Conservation (phyloP, 495 filamentous ascomycete species). For the Penicillium egyptiacum region DNA sequence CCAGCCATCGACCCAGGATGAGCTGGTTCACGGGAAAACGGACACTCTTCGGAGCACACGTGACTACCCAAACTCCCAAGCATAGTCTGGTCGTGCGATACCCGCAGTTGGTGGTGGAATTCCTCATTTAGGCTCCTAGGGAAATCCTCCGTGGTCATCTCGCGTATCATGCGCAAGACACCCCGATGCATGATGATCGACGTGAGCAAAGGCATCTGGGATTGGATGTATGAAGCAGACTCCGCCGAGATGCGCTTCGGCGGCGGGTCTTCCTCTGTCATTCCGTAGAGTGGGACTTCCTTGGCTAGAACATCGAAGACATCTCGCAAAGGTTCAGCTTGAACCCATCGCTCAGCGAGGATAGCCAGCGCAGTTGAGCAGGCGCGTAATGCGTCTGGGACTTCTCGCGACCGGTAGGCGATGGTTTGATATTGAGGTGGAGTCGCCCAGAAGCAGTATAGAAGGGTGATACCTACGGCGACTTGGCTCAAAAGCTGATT, state of each 20-base stretch:
- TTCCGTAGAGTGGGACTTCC: conserved; percentile 9
- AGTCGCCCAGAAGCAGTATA: conserved; percentile 29
- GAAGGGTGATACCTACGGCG: conserved; percentile 19
- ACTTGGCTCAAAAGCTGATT: conserved; percentile 26
- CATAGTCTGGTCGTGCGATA: not conserved
- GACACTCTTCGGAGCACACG: conserved; percentile 11
- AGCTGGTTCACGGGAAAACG: conserved; percentile 9
- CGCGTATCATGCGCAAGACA: conserved; percentile 23
- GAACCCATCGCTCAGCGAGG: conserved; percentile 22
- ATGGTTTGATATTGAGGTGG: conserved; percentile 11
- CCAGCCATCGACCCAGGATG: conserved; percentile 2
- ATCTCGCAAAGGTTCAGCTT: conserved; percentile 26
- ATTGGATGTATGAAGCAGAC: conserved; percentile 9
- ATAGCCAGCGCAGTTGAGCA: conserved; percentile 23
- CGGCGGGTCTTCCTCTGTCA: not conserved
- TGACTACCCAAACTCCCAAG: not conserved
- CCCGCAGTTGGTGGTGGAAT: not conserved
- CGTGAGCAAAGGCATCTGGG: conserved; percentile 8
- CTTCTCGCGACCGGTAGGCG: conserved; percentile 9
- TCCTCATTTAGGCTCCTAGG: conserved; percentile 6
- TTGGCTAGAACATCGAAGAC: conserved; percentile 23
- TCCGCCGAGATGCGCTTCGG: conserved; percentile 3
- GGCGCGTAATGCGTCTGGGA: conserved; percentile 16
- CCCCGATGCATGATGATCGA: conserved; percentile 20
- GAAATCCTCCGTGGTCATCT: conserved; percentile 23